These are phyloP conservation scores for Periglandula ipomoeae DNA, from an alignment of 2,329 filamentous ascomycete species.

Conservation along the genomic window DNA sequence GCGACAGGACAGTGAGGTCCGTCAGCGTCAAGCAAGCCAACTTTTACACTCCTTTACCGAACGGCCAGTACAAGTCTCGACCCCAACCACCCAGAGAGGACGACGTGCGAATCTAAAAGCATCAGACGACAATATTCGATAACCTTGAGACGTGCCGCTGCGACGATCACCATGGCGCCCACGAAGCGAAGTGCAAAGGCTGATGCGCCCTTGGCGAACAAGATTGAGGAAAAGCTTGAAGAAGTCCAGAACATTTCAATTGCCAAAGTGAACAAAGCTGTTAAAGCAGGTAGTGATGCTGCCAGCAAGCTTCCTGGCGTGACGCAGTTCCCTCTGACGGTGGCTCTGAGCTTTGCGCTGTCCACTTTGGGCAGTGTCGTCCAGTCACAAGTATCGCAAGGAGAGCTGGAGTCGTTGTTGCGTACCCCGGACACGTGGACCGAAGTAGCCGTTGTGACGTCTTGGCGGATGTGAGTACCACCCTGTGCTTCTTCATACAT, in stretches of 20 bases:
- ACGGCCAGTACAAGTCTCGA: too few relatives aligned
- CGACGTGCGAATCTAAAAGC: too few relatives aligned
- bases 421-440: constrained; percentile 52
- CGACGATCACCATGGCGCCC: constrained; percentile 11
- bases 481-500: background rate
- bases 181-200: constrained; percentile 16
- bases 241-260: constrained; percentile 6
- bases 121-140: too few relatives aligned
- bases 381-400: constrained; percentile 48
- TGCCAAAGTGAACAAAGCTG: constrained; percentile 9
- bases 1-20: background rate
- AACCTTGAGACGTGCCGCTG: too few relatives aligned
- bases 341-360: constrained; percentile 48
- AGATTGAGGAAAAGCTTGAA: background rate
- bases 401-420: constrained; percentile 59
- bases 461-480: constrained; percentile 45
- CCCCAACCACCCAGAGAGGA: too few relatives aligned
- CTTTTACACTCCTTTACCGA: background rate
- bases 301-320: constrained; percentile 28
- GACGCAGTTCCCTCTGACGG: constrained; percentile 44
- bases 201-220: constrained; percentile 9
- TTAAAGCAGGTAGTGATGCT: background rate
- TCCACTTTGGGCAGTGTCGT: constrained; percentile 57
- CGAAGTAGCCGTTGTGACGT: constrained; percentile 46
- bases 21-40: background rate